Evolutionary conservation across 2,329 filamentous ascomycete genomes (phyloP), one percentile per base, ranked within the genome.

Genomic region (Nectriaceae sp.): DNA sequence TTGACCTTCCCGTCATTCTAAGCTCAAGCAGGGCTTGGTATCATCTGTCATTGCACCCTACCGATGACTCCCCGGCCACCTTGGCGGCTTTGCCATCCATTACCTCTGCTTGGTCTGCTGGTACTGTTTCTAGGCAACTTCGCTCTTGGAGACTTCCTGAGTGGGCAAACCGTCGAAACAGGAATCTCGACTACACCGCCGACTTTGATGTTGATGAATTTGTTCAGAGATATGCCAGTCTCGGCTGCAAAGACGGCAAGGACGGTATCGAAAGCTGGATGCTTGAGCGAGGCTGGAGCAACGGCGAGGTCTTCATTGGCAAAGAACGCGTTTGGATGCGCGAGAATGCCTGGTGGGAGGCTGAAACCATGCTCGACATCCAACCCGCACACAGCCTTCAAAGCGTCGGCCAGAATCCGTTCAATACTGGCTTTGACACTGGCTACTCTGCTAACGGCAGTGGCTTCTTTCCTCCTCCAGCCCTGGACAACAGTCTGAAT

Each of bases 191-290:
- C 66, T 99, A 96, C 69, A 99, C 94, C 0, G 90, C 92, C 2
- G 94, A 99, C 64, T 99, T 97, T 59, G 94, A 99, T 62, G 75
- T 92, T 4, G 90, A 96, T 15, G 94, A 99, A 67, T 97, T 99
- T 61, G 82, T 85, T 18, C 84, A 87, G 59, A 85, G 94, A 38
- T 99, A 97, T 66, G 77, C 84, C 4, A 76, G 83, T 5, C 79
- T 99, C 1, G 94, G 94, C 13, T 99, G 94, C 68, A 83, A 87
- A 59, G 90, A 96, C 55, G 94, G 94, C 47, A 85, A 84, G 54
- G 94, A 99, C 54, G 94, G 93, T 40, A 91, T 97, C 44, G 90
- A 97, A 65, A 95, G 82, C 61, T 99, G 93, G 90, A 80, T 95
- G 49, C 79, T 97, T 42, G 92, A 97, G 70, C 85, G 94, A 49